Base-by-base conservation (phyloP, 2,329 filamentous ascomycete genomes). In the Ceratocystis cubensis region DNA sequence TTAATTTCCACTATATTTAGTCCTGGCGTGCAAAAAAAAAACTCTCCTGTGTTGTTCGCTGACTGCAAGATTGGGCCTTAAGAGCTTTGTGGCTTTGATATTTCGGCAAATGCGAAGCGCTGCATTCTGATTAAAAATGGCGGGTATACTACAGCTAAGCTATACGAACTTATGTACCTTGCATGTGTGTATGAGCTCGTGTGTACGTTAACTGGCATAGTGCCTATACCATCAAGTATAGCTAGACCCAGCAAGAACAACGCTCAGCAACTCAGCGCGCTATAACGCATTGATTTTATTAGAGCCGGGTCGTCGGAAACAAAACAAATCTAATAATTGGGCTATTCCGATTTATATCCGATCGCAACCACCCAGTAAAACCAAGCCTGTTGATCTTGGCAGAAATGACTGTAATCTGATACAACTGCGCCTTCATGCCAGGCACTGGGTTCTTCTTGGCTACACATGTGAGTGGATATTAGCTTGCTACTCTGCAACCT, bases 401-500 rank as follows among this genome's bases (percentile, higher is more conserved):
- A 59, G 30, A 30, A 41, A 59, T 37, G 28, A 25, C 13, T 59
- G 15, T 25, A 59, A 33, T 59, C 25, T 59, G 37, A 59, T 33
- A 59, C 30, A 15, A 7, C 56, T 37, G 15, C 56, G 30, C 56
- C 20, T 37, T 30, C 33, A 17, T 20, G 17, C 3, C 20, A 33
- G 45, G 28, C 25, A 53, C 10, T 44, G 5, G 30, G 25, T 33
- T 17, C 15, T 50, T 46, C 7, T 22, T 6, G 22, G 13, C 44
- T 20, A 17, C 3, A 53, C 20, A 53, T 30, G 22, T 20, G 22
- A 25, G n/a, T 53, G 48, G n/a, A 53, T 13, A 13, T 53, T 10
- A 2, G 5, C 30, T n/a, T 5, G 13, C 48, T 61, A 61, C 63
- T 64, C 66, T 3, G 15, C 37, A 22, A 61, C 48, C 65, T 69